Conservation (phyloP, 306 rosid species). For the Oemleria cerasiformis region DNA sequence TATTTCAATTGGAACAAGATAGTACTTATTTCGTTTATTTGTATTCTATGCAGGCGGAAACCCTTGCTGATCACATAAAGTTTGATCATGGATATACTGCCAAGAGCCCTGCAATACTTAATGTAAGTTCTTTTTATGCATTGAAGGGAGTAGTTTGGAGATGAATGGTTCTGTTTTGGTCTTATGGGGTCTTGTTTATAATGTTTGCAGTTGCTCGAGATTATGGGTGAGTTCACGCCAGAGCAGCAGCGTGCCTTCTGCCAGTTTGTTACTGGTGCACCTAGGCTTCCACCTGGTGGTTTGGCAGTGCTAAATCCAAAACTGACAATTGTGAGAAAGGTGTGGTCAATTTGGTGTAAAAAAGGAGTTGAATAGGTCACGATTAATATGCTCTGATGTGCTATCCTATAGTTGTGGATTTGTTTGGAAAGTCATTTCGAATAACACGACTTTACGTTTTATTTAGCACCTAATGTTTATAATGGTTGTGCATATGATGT, state of each 20-base stretch:
- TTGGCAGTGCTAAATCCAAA: constrained; percentile 89
- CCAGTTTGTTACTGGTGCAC: constrained; percentile 98
- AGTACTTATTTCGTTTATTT: background rate
- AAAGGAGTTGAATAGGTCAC: background rate
- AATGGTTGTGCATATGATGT: background rate
- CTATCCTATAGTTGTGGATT: background rate
- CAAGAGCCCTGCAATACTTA: constrained; percentile 90
- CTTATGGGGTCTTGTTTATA: constrained; percentile 20
- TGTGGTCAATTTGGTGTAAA: constrained; percentile 17
- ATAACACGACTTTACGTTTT: background rate
- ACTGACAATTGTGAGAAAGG: constrained; percentile 97
- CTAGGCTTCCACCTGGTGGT: constrained; percentile 96
- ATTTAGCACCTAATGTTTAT: background rate
- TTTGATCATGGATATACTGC: constrained; percentile 98
- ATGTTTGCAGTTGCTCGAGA: constrained; percentile 71
- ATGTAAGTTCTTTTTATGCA: constrained; percentile 46
- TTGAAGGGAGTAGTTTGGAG: constrained; percentile 5
- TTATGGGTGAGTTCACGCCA: constrained; percentile 89
- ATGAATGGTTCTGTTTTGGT: constrained; percentile 16
- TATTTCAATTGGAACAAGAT: constrained; percentile 11
- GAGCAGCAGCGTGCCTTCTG: constrained; percentile 96
- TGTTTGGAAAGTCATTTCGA: background rate
- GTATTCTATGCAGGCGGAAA: constrained; percentile 61
- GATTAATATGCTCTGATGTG: no score
- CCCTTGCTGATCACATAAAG: constrained; percentile 89